Percentiles rank a stretch among this genome's conserved stretches.
phyloP scores from a whole-genome alignment of 1,284 basidiomycete genomes.

The Ustilago sp. region DNA sequence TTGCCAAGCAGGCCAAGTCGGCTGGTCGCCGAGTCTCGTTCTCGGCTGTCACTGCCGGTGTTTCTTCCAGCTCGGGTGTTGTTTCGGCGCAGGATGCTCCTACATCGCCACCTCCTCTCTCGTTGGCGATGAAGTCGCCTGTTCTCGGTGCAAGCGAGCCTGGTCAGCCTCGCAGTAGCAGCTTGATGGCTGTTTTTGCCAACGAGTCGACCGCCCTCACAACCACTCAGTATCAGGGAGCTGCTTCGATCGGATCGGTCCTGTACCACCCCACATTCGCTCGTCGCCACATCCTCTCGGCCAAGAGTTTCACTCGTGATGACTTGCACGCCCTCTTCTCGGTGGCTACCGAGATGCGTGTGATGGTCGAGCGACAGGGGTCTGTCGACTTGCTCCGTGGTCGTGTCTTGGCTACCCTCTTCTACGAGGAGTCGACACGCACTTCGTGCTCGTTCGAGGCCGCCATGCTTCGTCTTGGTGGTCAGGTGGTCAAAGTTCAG shows the following conservation, averaged over 20 bases:
- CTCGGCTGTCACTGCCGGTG: constrained; percentile 34
- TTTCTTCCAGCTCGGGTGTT: constrained; percentile 18
- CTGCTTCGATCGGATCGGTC: constrained; percentile 45
- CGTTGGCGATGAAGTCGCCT: constrained; percentile 51
- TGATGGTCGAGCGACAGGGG: constrained; percentile 92
- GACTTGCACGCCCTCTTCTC: constrained; percentile 96
- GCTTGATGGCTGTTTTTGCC: constrained; percentile 45
- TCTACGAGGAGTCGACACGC: constrained; percentile 97
- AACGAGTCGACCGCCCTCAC: constrained; percentile 40
- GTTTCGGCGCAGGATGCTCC: constrained; percentile 59
- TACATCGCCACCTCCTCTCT: constrained; percentile 52
- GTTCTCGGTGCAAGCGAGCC: constrained; percentile 57
- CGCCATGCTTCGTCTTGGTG: constrained; percentile 97
- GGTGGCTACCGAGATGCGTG: constrained; percentile 94
- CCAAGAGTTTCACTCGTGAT: constrained; percentile 90
- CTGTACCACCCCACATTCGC: constrained; percentile 74
- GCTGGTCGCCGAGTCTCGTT: constrained; percentile 48
- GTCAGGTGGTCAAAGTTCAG: constrained; percentile 88
- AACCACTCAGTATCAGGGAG: constrained; percentile 10
- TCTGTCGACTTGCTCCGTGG: constrained; percentile 90
- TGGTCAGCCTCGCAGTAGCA: constrained; percentile 35
- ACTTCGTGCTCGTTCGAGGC: constrained; percentile 92
- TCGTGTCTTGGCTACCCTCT: constrained; percentile 91
- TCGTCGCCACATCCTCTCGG: constrained; percentile 90
- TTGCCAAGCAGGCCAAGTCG: constrained; percentile 44